phyloP scores from a whole-genome alignment of 208 protist genomes.

The Histomonas meleagridis region DNA sequence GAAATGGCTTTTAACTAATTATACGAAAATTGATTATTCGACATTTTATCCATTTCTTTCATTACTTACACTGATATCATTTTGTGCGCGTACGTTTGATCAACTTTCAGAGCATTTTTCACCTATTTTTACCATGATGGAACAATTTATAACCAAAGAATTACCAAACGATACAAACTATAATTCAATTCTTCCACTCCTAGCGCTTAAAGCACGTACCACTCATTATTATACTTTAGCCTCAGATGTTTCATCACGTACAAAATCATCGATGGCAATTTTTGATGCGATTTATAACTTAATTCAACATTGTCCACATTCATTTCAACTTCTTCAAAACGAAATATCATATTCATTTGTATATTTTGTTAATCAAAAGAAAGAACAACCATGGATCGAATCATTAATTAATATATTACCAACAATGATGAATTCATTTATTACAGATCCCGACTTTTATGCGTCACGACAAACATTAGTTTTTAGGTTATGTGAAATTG shows the following conservation, averaged over 20 bases:
- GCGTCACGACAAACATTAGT: not conserved
- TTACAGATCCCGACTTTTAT: too few species aligned
- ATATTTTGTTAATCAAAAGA: not conserved
- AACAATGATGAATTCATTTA: not conserved
- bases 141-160: not conserved
- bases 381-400: not conserved
- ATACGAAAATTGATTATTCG: not conserved
- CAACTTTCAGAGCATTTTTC: not conserved
- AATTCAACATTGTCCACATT: not conserved
- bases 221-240: not conserved
- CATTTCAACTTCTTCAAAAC: not conserved
- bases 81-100: not conserved
- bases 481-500: not conserved
- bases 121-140: not conserved
- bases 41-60: not conserved
- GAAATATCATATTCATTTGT: not conserved
- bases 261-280: not conserved
- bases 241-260: not conserved
- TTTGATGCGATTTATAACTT: not conserved
- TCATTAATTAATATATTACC: not conserved
- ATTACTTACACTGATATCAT: not conserved
- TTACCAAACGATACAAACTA: not conserved
- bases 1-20: not conserved
- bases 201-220: not conserved
- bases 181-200: not conserved